These are phyloP conservation scores for Globisporangium spiculum DNA, from an alignment of 352 stramenopile species.

Conservation along the genomic window DNA sequence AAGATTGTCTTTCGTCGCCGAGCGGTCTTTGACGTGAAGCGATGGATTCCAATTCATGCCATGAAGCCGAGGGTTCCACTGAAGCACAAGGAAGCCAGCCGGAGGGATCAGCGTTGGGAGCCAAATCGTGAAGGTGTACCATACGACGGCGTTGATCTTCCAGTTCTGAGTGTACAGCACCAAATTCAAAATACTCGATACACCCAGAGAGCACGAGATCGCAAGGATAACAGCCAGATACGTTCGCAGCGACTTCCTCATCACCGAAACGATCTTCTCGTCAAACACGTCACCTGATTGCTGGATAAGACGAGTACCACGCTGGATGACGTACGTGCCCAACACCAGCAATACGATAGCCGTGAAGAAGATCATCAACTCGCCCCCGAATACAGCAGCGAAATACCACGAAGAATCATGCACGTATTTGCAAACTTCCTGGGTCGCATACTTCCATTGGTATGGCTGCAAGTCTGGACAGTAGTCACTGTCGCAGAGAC, in stretches of 20 bases:
- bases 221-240: conserved; percentile 74
- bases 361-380: conserved; percentile 62
- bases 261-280: conserved; percentile 66
- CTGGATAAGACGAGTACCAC: conserved; percentile 65
- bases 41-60: conserved; percentile 69
- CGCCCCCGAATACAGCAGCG: conserved; percentile 38
- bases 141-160: conserved; percentile 70
- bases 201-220: conserved; percentile 63
- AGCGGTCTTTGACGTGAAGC: conserved; percentile 44
- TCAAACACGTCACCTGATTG: conserved; percentile 74
- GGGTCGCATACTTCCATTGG: conserved; percentile 74
- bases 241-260: conserved; percentile 78
- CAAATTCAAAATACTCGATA: conserved; percentile 58
- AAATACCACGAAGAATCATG: conserved; percentile 66
- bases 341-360: conserved; percentile 63
- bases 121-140: conserved; percentile 82
- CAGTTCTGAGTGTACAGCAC: conserved; percentile 62
- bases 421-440: conserved; percentile 67
- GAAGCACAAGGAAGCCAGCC: conserved; percentile 74
- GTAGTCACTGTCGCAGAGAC: conserved; percentile 69
- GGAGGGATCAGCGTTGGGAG: conserved; percentile 71
- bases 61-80: conserved; percentile 80
- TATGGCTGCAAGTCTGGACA: conserved; percentile 76
- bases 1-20: conserved; percentile 44
- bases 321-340: conserved; percentile 64